Percentiles rank a stretch among this genome's conserved stretches.
Conservation (phyloP, 345 rosid genomes). For the Nephelium lappaceum region DNA sequence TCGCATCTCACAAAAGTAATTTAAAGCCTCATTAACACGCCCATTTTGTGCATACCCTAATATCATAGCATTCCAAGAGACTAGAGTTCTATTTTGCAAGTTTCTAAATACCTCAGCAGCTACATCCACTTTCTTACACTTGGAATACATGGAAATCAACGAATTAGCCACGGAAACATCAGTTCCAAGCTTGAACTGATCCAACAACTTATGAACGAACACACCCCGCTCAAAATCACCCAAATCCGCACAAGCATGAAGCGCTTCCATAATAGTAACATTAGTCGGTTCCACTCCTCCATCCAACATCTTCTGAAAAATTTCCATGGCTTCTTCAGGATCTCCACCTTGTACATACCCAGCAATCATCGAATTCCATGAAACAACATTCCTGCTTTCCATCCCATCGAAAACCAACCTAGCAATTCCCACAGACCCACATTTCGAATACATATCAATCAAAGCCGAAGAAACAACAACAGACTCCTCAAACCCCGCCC, state of each 20-base stretch:
- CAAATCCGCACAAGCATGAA: conserved; percentile 72
- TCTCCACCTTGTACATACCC: conserved; percentile 73
- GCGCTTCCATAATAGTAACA: conserved; percentile 68
- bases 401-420: conserved; percentile 58
- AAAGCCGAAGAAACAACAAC: conserved; percentile 70
- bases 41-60: conserved; percentile 79
- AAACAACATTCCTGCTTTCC: conserved; percentile 56
- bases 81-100: conserved; percentile 53
- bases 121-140: conserved; percentile 60
- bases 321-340: conserved; percentile 57
- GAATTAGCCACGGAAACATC: conserved; percentile 69
- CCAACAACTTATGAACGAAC: conserved; percentile 55
- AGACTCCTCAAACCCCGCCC: conserved; percentile 62
- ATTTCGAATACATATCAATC: conserved; percentile 77
- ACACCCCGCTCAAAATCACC: conserved; percentile 65
- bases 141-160: conserved; percentile 82
- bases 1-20: conserved; percentile 56
- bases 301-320: conserved; percentile 66
- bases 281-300: conserved; percentile 66
- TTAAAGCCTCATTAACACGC: conserved; percentile 61
- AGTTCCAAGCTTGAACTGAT: conserved; percentile 48
- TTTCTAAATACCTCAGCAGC: conserved; percentile 60
- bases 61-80: conserved; percentile 90
- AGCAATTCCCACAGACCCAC: conserved; percentile 55
- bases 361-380: conserved; percentile 91